phyloP scores from a whole-genome alignment of 352 stramenopile genomes.

The Globisporangium iwayamae region DNA sequence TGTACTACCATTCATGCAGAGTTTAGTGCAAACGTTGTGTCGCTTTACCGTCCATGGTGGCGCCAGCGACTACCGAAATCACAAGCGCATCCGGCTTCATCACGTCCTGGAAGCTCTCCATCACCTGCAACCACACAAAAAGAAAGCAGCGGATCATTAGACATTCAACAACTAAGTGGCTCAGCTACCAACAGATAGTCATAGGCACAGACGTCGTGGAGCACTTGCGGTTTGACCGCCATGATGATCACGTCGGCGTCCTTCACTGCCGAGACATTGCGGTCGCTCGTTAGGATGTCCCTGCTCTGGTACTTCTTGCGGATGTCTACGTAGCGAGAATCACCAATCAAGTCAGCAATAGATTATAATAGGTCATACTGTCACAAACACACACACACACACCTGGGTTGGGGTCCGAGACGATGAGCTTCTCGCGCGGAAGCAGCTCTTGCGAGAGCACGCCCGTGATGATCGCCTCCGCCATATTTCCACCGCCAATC shows the following conservation, averaged over 20 bases:
- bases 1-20: background rate
- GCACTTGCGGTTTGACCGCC: constrained; percentile 94
- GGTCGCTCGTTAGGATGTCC: constrained; percentile 55
- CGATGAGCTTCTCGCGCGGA: constrained; percentile 59
- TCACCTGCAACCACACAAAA: constrained; percentile 27
- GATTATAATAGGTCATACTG: background rate
- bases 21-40: background rate
- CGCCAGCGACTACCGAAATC: constrained; percentile 83
- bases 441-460: constrained; percentile 71
- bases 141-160: background rate
- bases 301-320: constrained; percentile 58
- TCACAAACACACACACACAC: constrained; percentile 3
- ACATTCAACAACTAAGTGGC: background rate
- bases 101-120: constrained; percentile 53
- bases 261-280: constrained; percentile 57
- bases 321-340: constrained; percentile 28
- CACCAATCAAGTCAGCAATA: background rate
- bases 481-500: constrained; percentile 89
- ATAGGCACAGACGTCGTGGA: constrained; percentile 57
- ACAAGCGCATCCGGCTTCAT: constrained; percentile 64
- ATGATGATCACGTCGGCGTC: constrained; percentile 91
- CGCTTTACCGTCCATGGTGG: constrained; percentile 59
- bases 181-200: background rate
- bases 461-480: constrained; percentile 83
- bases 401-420: constrained; percentile 75